Evolutionary conservation across 352 stramenopile genomes (phyloP).

Genomic region (Globisporangium iwayamae): DNA sequence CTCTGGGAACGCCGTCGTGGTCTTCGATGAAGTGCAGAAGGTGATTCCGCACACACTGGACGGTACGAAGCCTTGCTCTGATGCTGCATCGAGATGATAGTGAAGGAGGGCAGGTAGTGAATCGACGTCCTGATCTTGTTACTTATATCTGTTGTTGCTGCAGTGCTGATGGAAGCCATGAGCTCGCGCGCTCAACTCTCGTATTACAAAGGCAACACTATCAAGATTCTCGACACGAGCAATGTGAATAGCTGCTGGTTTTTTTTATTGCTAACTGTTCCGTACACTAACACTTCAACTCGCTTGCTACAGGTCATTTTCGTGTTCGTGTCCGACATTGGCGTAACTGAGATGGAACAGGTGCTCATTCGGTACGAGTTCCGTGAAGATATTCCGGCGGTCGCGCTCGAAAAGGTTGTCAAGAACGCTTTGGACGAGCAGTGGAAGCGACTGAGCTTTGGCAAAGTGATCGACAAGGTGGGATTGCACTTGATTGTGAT

Average conservation of each 20-base stretch:
- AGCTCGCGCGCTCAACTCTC: constrained; percentile 66
- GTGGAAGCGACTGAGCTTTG: constrained; percentile 87
- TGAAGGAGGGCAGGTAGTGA: background rate
- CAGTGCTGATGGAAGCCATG: constrained; percentile 76
- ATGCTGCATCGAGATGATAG: background rate
- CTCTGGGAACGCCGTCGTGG: constrained; percentile 82
- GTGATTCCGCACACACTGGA: constrained; percentile 88
- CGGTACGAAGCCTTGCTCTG: constrained; percentile 28
- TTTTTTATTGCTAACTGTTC: background rate
- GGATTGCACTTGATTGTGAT: background rate
- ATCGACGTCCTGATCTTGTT: background rate
- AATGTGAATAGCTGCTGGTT: constrained; percentile 37
- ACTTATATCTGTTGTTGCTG: background rate
- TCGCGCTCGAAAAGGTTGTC: constrained; percentile 67
- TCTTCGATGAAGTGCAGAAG: constrained; percentile 92
- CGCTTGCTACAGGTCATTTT: constrained; percentile 67
- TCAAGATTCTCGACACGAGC: constrained; percentile 63
- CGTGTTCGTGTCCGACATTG: constrained; percentile 88
- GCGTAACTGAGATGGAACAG: constrained; percentile 77
- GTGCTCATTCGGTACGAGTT: constrained; percentile 79
- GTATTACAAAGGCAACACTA: constrained; percentile 69
- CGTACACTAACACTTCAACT: background rate
- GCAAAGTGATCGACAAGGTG: constrained; percentile 87
- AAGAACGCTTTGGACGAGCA: constrained; percentile 78
- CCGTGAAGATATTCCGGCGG: constrained; percentile 58